Conservation (phyloP, 225 moss, liverwort and hornwort species). For the Pseudoscleropodium purum region DNA sequence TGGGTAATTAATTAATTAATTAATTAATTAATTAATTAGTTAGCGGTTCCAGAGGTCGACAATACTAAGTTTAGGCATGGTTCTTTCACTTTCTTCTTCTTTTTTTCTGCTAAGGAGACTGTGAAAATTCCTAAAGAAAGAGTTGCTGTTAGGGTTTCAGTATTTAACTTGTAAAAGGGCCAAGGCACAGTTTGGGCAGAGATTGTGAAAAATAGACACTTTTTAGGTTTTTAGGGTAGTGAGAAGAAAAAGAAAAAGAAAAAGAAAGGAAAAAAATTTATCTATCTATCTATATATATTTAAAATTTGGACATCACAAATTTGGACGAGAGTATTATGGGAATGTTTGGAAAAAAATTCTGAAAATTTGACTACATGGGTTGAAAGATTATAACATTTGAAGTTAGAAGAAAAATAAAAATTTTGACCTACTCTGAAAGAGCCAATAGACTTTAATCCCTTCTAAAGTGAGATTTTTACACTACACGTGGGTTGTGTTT, state of each 20-base stretch:
- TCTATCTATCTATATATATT: too few relatives aligned
- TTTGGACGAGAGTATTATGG: not conserved
- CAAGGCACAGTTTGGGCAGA: not conserved
- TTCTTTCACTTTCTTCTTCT: not conserved
- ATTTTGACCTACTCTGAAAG: accelerated
- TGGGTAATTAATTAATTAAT: not conserved
- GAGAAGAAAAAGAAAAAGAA: not conserved
- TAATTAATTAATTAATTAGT: too few relatives aligned
- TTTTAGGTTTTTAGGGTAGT: accelerated
- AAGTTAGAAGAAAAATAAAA: not conserved
- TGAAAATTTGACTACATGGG: accelerated
- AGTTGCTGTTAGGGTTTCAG: too few relatives aligned
- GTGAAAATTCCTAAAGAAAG: not conserved
- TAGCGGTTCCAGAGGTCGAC: not conserved
- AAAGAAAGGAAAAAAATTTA: too few relatives aligned
- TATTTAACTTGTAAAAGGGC: too few relatives aligned
- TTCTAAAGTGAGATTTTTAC: not conserved
- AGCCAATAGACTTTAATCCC: accelerated
- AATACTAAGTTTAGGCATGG: not conserved
- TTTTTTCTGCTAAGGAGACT: not conserved
- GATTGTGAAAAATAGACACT: not conserved
- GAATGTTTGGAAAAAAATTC: not conserved
- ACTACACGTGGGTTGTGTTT: too few relatives aligned
- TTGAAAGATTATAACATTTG: not conserved
- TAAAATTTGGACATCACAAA: too few relatives aligned